Evolutionary conservation across 345 rosid species (phyloP).

Genomic region (Diplotaxis tenuifolia): DNA sequence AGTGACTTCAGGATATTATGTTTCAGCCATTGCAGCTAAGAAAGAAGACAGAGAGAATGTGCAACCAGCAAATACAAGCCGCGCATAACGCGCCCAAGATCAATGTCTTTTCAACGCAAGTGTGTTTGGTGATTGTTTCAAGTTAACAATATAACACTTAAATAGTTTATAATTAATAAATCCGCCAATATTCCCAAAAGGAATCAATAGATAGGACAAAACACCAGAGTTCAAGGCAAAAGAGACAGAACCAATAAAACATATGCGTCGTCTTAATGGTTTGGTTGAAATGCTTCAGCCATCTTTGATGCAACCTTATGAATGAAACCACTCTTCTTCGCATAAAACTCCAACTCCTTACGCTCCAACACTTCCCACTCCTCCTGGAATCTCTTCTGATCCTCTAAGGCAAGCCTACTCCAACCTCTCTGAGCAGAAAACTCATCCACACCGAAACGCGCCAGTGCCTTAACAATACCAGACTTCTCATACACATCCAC

Average conservation of each 20-base stretch:
- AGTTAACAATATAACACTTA: background rate
- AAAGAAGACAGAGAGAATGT: constrained; percentile 40
- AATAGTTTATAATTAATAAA: constrained; percentile 22
- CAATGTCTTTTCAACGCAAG: background rate
- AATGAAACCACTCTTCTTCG: constrained; percentile 30
- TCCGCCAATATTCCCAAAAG: constrained; percentile 28
- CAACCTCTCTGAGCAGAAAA: constrained; percentile 28
- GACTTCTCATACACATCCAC: background rate
- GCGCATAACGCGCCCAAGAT: constrained; percentile 8
- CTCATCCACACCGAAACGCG: constrained; percentile 32
- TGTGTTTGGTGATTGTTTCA: background rate
- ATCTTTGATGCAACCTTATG: constrained; percentile 21
- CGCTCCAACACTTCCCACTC: constrained; percentile 26
- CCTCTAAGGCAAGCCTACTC: constrained; percentile 13
- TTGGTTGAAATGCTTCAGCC: constrained; percentile 14
- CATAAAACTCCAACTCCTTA: constrained; percentile 16
- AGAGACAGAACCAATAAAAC: background rate
- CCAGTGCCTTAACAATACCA: constrained; percentile 13
- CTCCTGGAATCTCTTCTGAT: constrained; percentile 34
- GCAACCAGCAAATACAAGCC: constrained; percentile 7
- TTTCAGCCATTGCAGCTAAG: constrained; percentile 62
- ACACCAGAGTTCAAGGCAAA: constrained; percentile 7
- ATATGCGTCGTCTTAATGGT: constrained; percentile 2
- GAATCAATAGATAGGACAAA: background rate
- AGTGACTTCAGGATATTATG: constrained; percentile 62